Base-by-base conservation (phyloP, 257 asterid species). In the Petunia secreta region DNA sequence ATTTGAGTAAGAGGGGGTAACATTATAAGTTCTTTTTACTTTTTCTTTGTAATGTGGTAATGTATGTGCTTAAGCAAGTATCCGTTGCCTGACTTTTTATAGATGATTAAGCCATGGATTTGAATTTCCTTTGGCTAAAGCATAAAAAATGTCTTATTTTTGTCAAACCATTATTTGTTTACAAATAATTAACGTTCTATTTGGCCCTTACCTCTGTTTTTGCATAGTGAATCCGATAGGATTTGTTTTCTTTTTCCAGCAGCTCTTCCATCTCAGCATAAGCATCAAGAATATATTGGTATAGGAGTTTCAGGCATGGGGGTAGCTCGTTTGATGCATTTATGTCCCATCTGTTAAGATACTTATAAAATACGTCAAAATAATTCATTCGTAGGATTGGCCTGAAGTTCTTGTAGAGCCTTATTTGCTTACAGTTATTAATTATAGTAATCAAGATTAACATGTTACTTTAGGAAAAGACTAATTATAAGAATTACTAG, bases 121-220 rank as follows among this genome's bases (percentile, higher is more conserved):
- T 25, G 25, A 25, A 25, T 25, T 25, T 25, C 25, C 25, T 25
- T 25, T 25, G 25, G 25, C 25, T 25, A 25, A 25, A 25, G 25
- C 25, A 25, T 25, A 25, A 25, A 25, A 25, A 25, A 25, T 25
- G 25, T 25, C 25, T 25, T 25, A 25, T 25, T 25, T 25, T 62
- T 25, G 13, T 16, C 14, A n/a, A 62, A 62, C 55, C 4, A 52
- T 0, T 2, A 10, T 37, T 41, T 2, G 1, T 69, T 6, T 69
- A 36, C 52, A 40, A 52, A 75, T 38, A 62, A 62, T 62, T 62
- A 37, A 53, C 8, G 36, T 36, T 37, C 4, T 40, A n/a, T 13
- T 36, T 9, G 6, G 0, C 11, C 10, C 15, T 43, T 85, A 87
- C 90, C 83, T 87, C 88, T 58, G 14, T 54, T 78, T 80, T 84